Conservation (phyloP, 2,329 filamentous ascomycete species). For the Penicillium sp. region DNA sequence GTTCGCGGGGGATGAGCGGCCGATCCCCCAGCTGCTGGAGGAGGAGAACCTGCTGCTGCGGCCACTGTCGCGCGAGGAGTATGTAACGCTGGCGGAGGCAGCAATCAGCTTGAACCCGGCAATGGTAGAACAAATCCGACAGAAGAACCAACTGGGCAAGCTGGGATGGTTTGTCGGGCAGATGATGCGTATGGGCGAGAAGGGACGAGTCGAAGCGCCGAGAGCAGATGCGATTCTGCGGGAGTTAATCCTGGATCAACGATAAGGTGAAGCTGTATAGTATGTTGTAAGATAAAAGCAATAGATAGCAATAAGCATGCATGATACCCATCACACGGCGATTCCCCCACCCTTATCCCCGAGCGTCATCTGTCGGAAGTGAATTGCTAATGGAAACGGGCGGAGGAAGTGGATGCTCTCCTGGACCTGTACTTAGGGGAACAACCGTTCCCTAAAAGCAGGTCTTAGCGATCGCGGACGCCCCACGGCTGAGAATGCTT, state of each 20-base stretch:
- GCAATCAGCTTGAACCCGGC: slow-evolving; percentile 49
- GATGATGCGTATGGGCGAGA: slow-evolving; percentile 55
- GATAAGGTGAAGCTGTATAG: slow-evolving; percentile 8
- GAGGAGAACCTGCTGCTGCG: slow-evolving; percentile 49
- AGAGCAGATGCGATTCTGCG: slow-evolving; percentile 49
- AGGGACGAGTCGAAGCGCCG: slow-evolving; percentile 54
- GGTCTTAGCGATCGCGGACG: slow-evolving; percentile 42
- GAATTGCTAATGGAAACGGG: too few species aligned
- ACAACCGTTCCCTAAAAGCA: slow-evolving; percentile 40
- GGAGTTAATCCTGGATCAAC: slow-evolving; percentile 41
- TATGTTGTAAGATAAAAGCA: slow-evolving; percentile 10
- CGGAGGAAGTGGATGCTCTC: slow-evolving; percentile 29
- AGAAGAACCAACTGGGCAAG: slow-evolving; percentile 56
- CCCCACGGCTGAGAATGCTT: too few species aligned
- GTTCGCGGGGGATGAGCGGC: slow-evolving; percentile 45
- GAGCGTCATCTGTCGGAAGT: too few species aligned
- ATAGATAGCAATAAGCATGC: slow-evolving; percentile 6
- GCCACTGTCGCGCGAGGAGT: slow-evolving; percentile 50
- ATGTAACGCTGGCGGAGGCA: slow-evolving; percentile 45
- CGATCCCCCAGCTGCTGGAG: slow-evolving; percentile 48
- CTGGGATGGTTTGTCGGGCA: slow-evolving; percentile 60
- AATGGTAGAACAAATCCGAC: slow-evolving; percentile 52
- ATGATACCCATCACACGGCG: slow-evolving; percentile 21
- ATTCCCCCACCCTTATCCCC: too few species aligned
- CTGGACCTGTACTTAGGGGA: slow-evolving; percentile 45